Evolutionary conservation across 2,329 filamentous ascomycete genomes (phyloP), one percentile per base, ranked within the genome.

Genomic region (Pezicula neosporulosa): DNA sequence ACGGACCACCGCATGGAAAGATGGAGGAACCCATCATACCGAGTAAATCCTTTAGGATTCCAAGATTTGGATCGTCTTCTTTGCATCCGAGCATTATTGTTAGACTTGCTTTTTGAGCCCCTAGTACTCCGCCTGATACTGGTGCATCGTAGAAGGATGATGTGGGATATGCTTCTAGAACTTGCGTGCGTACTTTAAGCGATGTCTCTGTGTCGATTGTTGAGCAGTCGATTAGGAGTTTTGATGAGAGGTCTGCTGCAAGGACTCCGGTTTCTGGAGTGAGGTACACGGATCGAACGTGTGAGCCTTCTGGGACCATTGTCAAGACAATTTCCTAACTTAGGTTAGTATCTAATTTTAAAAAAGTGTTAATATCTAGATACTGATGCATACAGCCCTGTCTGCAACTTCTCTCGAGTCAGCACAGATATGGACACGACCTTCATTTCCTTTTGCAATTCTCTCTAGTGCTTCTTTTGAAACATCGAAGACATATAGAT

Each of bases 141-240:
- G 68, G 69, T 4, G 68, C 67, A 49, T 72, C 68, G 49, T 69
- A 68, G 51, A 70, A 71, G 7, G 51, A 51, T 4, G 54, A 51
- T 21, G 43, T 48, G 6, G 56, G 56, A 13, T 39, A 21, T 49
- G 50, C 13, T 47, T 30, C 36, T 45, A 27, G 6, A 24, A 39
- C 3, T 57, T 48, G 18, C 50, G 30, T 8, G 51, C 53, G 9
- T 39, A 59, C 54, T 3, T 54, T 51, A 9, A 42, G 21, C 1
- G 80, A 84, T 2, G 83, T 85, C 50, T 76, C 76, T 0, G 84
- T 82, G 64, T 89, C 86, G 61, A 90, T 89, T 2, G 86, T 89
- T 10, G 85, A 89, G 59, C 80, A 85, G 65, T 89, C 86, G 57
- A 90, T 85, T 61, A 89, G 86, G 18, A 89, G 70, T 15, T 74